A percentile compares a stretch with the other conserved stretches of the same genome.
phyloP scores from a whole-genome alignment of 2,329 filamentous ascomycete species.

The Fusarium sp. region DNA sequence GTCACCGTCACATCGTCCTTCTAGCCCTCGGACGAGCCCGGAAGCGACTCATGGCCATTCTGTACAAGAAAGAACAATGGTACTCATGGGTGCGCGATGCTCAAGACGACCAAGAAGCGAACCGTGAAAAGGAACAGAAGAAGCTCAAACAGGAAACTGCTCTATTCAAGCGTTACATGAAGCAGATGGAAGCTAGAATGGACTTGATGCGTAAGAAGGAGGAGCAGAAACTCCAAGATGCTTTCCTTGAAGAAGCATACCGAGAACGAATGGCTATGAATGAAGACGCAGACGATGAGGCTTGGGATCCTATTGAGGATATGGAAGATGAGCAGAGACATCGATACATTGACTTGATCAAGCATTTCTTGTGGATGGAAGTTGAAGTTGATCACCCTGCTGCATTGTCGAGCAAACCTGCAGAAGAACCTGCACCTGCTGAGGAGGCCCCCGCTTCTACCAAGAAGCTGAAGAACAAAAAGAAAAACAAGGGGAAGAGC shows the following conservation, averaged over 20 bases:
- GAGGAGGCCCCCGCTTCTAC: neutral
- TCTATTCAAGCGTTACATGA: constrained; percentile 41
- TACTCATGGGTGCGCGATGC: constrained; percentile 39
- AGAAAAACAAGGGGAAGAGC: constrained; percentile 29
- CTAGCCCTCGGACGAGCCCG: constrained; percentile 27
- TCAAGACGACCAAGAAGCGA: constrained; percentile 39
- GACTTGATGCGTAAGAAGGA: constrained; percentile 34
- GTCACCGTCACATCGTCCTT: constrained; percentile 28
- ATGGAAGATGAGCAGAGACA: constrained; percentile 35
- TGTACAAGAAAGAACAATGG: constrained; percentile 41
- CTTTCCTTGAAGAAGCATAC: constrained; percentile 43
- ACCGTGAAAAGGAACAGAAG: constrained; percentile 43
- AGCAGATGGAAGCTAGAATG: constrained; percentile 37
- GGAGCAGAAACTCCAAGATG: constrained; percentile 42
- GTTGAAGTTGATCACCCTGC: neutral
- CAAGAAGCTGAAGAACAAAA: constrained; percentile 26
- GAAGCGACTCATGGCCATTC: constrained; percentile 28
- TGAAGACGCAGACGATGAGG: constrained; percentile 29
- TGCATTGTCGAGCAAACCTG: neutral
- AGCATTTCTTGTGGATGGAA: constrained; percentile 44
- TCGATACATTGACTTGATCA: constrained; percentile 44
- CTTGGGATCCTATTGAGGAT: constrained; percentile 45
- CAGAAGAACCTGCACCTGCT: neutral
- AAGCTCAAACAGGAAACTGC: constrained; percentile 44
- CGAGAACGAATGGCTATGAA: constrained; percentile 34